phyloP scores from a whole-genome alignment of 371 early-diverging fungal species.

The Funneliformis caledonium region DNA sequence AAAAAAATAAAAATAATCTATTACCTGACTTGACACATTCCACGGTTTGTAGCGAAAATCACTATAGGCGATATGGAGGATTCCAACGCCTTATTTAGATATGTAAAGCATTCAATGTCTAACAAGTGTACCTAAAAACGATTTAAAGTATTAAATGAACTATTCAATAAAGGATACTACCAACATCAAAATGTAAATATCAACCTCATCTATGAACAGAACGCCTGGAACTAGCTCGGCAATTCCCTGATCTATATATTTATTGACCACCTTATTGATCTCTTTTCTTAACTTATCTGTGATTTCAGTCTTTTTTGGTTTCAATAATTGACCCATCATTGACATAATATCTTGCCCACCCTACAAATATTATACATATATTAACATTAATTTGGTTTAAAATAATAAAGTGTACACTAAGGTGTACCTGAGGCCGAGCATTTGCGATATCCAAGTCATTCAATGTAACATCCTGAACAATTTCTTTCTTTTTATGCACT shows the following conservation, averaged over 20 bases:
- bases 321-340: slow-evolving; percentile 96
- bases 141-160: not conserved
- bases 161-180: not conserved
- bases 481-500: slow-evolving; percentile 97
- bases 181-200: not conserved
- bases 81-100: slow-evolving; percentile 96
- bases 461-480: slow-evolving; percentile 96
- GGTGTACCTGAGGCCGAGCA: slow-evolving; percentile 81
- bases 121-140: slow-evolving; percentile 88
- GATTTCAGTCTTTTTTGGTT: slow-evolving; percentile 98
- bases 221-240: slow-evolving; percentile 98
- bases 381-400: not conserved
- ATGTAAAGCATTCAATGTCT: slow-evolving; percentile 98
- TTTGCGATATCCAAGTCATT: slow-evolving; percentile 99
- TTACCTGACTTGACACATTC: slow-evolving; percentile 91
- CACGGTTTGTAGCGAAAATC: slow-evolving; percentile 97
- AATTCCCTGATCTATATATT: slow-evolving; percentile 98
- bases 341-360: slow-evolving; percentile 98
- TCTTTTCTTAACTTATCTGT: slow-evolving; percentile 96
- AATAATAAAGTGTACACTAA: not conserved
- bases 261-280: slow-evolving; percentile 99
- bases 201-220: slow-evolving; percentile 94
- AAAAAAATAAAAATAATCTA: not conserved
- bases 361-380: slow-evolving; percentile 39
- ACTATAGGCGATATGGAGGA: slow-evolving; percentile 96